A percentile compares a stretch with the other conserved stretches of the same genome.
Evolutionary conservation across 2,329 filamentous ascomycete species (phyloP).

Genomic region (Teratosphaeria pseudoeucalypti): DNA sequence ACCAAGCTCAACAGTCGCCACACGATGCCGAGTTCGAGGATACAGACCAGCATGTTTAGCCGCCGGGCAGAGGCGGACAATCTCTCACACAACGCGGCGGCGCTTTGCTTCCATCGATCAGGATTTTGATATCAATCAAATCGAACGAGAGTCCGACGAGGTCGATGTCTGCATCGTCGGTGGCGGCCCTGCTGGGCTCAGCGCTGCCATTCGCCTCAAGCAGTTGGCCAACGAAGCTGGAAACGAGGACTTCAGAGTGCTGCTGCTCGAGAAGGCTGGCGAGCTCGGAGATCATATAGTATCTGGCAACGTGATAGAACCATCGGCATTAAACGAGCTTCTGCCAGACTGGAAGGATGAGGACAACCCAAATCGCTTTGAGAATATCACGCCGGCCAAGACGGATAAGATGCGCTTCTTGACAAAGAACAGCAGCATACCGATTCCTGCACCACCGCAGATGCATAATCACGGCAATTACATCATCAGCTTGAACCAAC

Average conservation of each 20-base stretch:
- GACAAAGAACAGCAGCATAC: slow-evolving; percentile 67
- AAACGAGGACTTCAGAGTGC: slow-evolving; percentile 88
- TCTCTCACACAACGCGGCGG: slow-evolving; percentile 20
- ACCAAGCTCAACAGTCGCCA: slow-evolving; percentile 10
- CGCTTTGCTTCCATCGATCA: slow-evolving; percentile 26
- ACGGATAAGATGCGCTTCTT: slow-evolving; percentile 88
- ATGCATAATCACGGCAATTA: slow-evolving; percentile 99
- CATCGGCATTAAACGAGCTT: slow-evolving; percentile 76
- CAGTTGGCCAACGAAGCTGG: slow-evolving; percentile 89
- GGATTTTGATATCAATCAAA: slow-evolving; percentile 36
- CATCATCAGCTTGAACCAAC: slow-evolving; percentile 89
- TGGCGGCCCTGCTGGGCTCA: slow-evolving; percentile 86
- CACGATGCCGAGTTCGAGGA: slow-evolving; percentile 14
- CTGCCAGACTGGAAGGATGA: slow-evolving; percentile 89
- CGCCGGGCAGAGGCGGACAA: slow-evolving; percentile 25
- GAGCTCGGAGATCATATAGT: slow-evolving; percentile 92
- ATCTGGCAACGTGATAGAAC: slow-evolving; percentile 90
- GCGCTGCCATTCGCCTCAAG: slow-evolving; percentile 88
- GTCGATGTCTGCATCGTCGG: slow-evolving; percentile 97
- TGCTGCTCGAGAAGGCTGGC: slow-evolving; percentile 88
- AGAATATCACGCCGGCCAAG: slow-evolving; percentile 73
- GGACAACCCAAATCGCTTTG: slow-evolving; percentile 78
- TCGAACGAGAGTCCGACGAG: slow-evolving; percentile 83
- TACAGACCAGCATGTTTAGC: slow-evolving; percentile 24
- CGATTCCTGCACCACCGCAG: slow-evolving; percentile 81